A percentile compares a stretch with the other conserved stretches of the same genome.
phyloP scores from a whole-genome alignment of 495 filamentous ascomycete genomes.

The Xylaria intraflava region DNA sequence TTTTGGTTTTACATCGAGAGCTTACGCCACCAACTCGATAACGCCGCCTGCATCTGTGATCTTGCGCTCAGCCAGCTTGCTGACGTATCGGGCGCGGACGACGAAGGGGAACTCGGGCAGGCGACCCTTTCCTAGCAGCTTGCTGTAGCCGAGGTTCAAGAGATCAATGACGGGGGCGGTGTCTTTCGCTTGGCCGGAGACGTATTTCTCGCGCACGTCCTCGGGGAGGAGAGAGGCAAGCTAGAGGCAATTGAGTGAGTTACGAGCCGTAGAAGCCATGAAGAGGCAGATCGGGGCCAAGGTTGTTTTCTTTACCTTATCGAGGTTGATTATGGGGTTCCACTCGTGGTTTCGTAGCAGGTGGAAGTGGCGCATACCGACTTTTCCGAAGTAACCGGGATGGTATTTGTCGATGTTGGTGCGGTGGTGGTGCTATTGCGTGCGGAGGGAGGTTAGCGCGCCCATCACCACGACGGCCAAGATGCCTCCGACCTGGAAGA shows the following conservation, averaged over 20 bases:
- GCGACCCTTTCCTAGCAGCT: constrained; percentile 89
- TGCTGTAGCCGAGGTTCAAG: constrained; percentile 83
- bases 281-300: background rate
- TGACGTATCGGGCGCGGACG: constrained; percentile 82
- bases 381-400: constrained; percentile 83
- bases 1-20: too few species aligned
- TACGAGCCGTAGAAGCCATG: constrained; percentile 48
- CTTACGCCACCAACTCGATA: constrained; percentile 85
- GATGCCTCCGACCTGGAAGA: background rate
- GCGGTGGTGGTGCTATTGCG: constrained; percentile 70
- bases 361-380: constrained; percentile 95
- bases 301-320: constrained; percentile 58
- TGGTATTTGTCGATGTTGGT: constrained; percentile 78
- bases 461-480: background rate
- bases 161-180: constrained; percentile 90
- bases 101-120: constrained; percentile 79
- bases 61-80: constrained; percentile 84
- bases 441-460: background rate
- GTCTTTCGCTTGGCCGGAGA: constrained; percentile 64
- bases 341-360: constrained; percentile 83
- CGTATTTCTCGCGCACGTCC: constrained; percentile 78
- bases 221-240: constrained; percentile 76
- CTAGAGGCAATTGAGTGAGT: constrained; percentile 40
- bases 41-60: constrained; percentile 91
- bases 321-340: constrained; percentile 86